Evolutionary conservation across 176 grass and related monocot genomes (phyloP).

Genomic region (Oryza glumipatula): DNA sequence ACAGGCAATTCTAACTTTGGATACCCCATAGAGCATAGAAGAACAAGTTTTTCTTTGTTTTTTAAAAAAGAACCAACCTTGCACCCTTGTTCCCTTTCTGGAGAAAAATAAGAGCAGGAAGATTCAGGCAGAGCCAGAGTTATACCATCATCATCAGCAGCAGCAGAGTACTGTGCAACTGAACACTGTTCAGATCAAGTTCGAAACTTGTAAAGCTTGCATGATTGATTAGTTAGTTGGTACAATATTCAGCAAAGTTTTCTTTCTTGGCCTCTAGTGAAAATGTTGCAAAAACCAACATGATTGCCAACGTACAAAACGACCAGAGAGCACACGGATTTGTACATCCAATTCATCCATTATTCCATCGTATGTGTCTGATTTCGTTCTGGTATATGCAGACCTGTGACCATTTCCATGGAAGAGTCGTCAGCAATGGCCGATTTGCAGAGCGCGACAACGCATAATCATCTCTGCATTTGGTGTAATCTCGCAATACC

Average conservation of each 20-base stretch:
- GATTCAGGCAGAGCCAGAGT: background rate
- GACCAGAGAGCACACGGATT: background rate
- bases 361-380: background rate
- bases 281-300: background rate
- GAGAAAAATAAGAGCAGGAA: background rate
- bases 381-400: background rate
- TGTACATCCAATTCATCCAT: background rate
- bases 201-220: background rate
- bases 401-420: conserved; percentile 3
- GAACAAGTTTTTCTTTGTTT: no score
- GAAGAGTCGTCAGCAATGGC: background rate
- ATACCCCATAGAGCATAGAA: background rate
- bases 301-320: background rate
- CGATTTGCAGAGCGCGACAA: background rate
- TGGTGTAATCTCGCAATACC: background rate
- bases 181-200: background rate
- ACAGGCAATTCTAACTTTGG: background rate
- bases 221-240: background rate
- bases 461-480: background rate
- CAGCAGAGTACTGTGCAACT: background rate
- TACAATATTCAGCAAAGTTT: background rate
- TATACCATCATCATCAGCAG: background rate
- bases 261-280: background rate
- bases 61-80: background rate
- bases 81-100: no score